Base-by-base conservation (phyloP, 345 rosid species). In the Gossypium ekmanianum region DNA sequence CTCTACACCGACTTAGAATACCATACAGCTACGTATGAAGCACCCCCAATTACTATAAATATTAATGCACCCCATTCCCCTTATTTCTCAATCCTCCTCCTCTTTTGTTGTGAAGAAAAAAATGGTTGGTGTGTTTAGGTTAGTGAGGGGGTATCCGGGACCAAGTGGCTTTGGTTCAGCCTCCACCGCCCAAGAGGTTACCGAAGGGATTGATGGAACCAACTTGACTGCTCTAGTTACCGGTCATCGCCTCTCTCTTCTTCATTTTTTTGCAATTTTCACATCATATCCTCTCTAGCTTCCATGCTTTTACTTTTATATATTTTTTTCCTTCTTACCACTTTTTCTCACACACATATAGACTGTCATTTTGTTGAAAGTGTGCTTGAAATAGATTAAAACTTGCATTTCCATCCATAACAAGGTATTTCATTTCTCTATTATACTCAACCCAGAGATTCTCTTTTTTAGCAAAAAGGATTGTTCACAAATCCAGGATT, bases 91-190 rank as follows among this genome's bases (percentile, higher is more conserved):
- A 45, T 34, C 13, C 0, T 1, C 16, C 1, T 11, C 8, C 17
- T 12, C 0, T 7, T 9, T 47, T 2, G 13, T 11, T 57, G 61
- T 57, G 10, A 56, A 56, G 61, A 20, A 10, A 57, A 75, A 20
- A 10, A 75, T 74, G 77, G 56, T 88, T 90, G 88, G 85, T 3
- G 68, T 92, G 16, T 75, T 88, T 39, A 77, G 85, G 1, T 64
- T 87, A 83, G 78, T 85, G n/a, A 91, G 92, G 0, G 99, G 98
- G 8, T 61, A 77, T 81, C 83, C 83, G 29, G 98, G 99, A 24
- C 84, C 80, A 2, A 93, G 96, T 72, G 98, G 99, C 70, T 95
- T 88, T 80, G 99, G 99, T 62, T 95, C 99, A 1, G 88, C 90
- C 63, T 86, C 98, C 13, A 91, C 97, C 9, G 98, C 96, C 8